These are phyloP conservation scores for Cyclotella kingstonii DNA, from an alignment of 108 stramenopile species.

Conservation along the genomic window DNA sequence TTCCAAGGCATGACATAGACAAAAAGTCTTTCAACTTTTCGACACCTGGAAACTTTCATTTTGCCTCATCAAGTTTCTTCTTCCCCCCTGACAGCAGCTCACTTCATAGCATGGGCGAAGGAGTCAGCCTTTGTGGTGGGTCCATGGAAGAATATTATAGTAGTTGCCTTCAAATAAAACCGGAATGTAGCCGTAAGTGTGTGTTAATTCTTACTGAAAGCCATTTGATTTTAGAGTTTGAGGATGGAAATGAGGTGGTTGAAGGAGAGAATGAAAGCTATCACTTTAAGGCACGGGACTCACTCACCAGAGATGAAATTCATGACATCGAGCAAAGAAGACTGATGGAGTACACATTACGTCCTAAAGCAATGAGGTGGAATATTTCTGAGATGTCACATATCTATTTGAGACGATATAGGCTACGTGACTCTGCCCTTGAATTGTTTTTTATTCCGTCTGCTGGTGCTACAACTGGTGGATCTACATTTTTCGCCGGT, in stretches of 20 bases:
- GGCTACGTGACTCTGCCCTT: conserved; percentile 89
- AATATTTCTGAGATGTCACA: conserved; percentile 87
- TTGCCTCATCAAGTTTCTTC: conserved; percentile 60
- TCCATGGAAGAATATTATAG: conserved; percentile 75
- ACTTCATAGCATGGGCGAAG: conserved; percentile 40
- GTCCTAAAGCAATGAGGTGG: conserved; percentile 90
- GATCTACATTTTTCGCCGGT: conserved; percentile 67
- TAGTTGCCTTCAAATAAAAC: conserved; percentile 78
- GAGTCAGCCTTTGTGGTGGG: conserved; percentile 48
- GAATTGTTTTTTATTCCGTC: conserved; percentile 95
- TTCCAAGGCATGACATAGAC: conserved; percentile 48
- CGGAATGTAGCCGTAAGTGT: conserved; percentile 79
- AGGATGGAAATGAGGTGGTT: conserved; percentile 68
- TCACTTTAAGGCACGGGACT: conserved; percentile 55
- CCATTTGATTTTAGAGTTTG: conserved; percentile 88
- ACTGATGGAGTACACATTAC: conserved; percentile 53
- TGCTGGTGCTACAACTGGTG: conserved; percentile 76
- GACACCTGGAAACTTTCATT: conserved; percentile 71
- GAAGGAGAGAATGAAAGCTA: conserved; percentile 77
- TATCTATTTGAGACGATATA: conserved; percentile 89
- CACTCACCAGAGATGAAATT: conserved; percentile 27
- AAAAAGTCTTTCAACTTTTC: conserved; percentile 49
- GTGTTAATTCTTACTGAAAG: conserved; percentile 72
- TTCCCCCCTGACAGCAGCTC: conserved; percentile 47
- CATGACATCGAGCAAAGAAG: conserved; percentile 53